These are phyloP conservation scores for Dactylorhiza incarnata DNA, from an alignment of 106 monocot genomes.

Conservation along the genomic window DNA sequence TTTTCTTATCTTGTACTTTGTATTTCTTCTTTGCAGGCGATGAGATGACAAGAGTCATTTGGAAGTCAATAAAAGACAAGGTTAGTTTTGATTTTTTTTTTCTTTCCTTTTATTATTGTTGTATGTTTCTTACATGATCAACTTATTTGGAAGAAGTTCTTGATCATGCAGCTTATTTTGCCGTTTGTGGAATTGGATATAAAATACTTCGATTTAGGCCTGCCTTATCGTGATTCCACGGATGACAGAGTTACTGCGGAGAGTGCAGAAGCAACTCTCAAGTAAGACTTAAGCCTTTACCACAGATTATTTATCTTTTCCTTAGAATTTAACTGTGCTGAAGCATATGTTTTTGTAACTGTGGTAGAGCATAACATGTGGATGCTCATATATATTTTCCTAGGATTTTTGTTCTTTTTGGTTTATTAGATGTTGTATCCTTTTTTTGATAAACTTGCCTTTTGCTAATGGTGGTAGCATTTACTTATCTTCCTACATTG, in stretches of 20 bases:
- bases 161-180: constrained; percentile 9
- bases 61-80: constrained; percentile 17
- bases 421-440: not conserved
- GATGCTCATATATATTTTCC: not conserved
- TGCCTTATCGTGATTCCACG: constrained; percentile 11
- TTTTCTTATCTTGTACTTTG: not conserved
- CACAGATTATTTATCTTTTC: not conserved
- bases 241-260: constrained; percentile 16
- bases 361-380: not conserved
- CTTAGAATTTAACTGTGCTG: not conserved
- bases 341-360: not conserved
- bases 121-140: not conserved
- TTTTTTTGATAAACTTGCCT: not conserved
- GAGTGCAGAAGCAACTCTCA: constrained; percentile 9
- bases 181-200: constrained; percentile 15
- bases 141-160: not conserved
- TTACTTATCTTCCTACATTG: too few species aligned
- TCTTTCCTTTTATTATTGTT: not conserved
- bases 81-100: not conserved
- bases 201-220: constrained; percentile 13
- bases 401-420: not conserved
- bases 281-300: not conserved
- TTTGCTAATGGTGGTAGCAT: too few species aligned
- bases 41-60: constrained; percentile 19
- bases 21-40: constrained; percentile 10